Evolutionary conservation across 2,329 filamentous ascomycete genomes (phyloP).

Genomic region (Talaromyces sp.): DNA sequence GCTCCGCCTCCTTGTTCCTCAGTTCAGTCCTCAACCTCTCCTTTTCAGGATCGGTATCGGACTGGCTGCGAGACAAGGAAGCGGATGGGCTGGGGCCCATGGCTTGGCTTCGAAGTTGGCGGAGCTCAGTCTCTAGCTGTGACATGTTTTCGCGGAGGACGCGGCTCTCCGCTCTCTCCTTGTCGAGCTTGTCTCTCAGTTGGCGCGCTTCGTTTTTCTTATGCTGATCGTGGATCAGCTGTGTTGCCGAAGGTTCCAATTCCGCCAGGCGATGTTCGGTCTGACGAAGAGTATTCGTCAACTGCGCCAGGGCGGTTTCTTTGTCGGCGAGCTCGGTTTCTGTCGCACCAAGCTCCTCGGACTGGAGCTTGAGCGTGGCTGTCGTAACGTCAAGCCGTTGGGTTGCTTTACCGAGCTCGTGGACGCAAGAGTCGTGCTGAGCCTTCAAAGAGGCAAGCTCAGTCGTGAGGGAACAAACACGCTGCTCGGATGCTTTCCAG

Average conservation of each 20-base stretch:
- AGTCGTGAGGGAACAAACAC: not conserved
- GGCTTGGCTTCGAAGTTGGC: not conserved
- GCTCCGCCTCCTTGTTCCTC: not conserved
- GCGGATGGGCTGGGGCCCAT: not conserved
- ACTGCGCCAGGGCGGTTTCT: not conserved
- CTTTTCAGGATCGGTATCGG: not conserved
- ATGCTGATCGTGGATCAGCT: conserved; percentile 1
- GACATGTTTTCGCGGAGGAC: not conserved
- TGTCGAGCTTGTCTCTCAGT: not conserved
- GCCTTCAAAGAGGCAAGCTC: not conserved
- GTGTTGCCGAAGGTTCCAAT: not conserved
- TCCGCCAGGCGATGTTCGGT: not conserved
- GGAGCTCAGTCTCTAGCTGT: not conserved
- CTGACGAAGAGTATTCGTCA: not conserved
- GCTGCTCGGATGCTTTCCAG: not conserved
- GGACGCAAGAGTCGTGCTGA: not conserved
- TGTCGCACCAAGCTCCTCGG: not conserved
- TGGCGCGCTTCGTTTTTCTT: not conserved
- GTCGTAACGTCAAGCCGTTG: not conserved
- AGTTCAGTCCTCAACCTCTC: not conserved
- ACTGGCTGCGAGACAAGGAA: not conserved
- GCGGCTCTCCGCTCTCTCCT: not conserved
- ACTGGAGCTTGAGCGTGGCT: not conserved
- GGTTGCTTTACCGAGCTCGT: not conserved
- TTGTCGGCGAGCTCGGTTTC: not conserved